These are phyloP conservation scores for Dendrostoma leiphaemia DNA, from an alignment of 2,329 filamentous ascomycete genomes.

Conservation along the genomic window DNA sequence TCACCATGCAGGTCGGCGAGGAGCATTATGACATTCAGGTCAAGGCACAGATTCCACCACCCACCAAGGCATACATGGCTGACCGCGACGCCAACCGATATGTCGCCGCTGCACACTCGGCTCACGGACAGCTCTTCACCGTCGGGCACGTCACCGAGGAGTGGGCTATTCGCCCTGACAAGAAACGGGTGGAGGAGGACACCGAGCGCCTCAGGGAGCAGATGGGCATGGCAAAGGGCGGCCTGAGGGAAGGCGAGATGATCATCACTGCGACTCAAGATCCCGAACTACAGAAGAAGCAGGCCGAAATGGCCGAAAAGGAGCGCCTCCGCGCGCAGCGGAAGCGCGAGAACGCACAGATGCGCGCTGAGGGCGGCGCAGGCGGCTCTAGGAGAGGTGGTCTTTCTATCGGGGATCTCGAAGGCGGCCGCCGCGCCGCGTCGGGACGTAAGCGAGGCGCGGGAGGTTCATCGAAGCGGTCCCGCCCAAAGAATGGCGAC, in stretches of 20 bases:
- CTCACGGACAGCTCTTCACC: conserved; percentile 66
- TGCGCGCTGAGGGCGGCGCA: conserved; percentile 59
- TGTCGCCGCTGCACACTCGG: conserved; percentile 67
- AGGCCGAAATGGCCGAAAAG: conserved; percentile 72
- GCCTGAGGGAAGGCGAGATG: conserved; percentile 47
- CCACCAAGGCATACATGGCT: conserved; percentile 60
- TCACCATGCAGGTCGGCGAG: conserved; percentile 72
- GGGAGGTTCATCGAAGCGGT: conserved; percentile 32
- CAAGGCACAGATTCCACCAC: conserved; percentile 65
- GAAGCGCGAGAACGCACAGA: conserved; percentile 65
- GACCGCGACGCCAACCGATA: conserved; percentile 74
- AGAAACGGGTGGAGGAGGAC: conserved; percentile 38
- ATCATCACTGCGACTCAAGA: conserved; percentile 71
- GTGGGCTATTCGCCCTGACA: conserved; percentile 64
- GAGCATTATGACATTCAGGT: conserved; percentile 74
- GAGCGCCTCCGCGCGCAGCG: conserved; percentile 67
- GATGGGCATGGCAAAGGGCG: conserved; percentile 58
- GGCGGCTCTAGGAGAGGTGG: conserved; percentile 46
- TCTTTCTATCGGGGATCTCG: conserved; percentile 67
- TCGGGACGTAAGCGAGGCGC: conserved; percentile 54
- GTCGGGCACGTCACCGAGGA: conserved; percentile 76
- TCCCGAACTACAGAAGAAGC: conserved; percentile 71
- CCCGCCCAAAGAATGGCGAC: conserved; percentile 49
- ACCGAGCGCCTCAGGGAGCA: conserved; percentile 67
- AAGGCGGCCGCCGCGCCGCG: conserved; percentile 53